Base-by-base conservation (phyloP, 352 stramenopile species). In the Phytopythium kandeliae region DNA sequence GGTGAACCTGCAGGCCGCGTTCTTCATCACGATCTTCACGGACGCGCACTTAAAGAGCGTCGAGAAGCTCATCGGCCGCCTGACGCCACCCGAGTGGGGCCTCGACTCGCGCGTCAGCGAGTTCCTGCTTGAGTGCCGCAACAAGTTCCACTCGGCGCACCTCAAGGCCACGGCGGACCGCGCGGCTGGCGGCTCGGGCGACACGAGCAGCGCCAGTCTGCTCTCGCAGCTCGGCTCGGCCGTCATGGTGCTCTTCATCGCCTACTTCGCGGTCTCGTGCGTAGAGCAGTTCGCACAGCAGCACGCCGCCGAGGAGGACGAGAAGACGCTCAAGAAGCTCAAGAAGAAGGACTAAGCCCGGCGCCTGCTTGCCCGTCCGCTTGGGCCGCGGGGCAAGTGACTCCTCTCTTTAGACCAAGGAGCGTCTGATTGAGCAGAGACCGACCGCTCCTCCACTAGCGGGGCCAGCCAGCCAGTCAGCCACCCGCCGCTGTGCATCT, bases 1-100 rank as follows among this genome's bases (percentile, higher is more conserved):
- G 64, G 88, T 95, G 37, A 95, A 92, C 57, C 65, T 95, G 55
- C 88, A 96, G 65, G 75, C 84, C 26, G 85, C 84, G 46, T 94
- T 95, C 63, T 95, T 94, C 72, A 93, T 96, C 67, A 93, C 86
- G 43, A 93, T 96, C 60, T 95, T 95, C 63, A 92, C 82, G 50
- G 85, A 94, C 56, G 68, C 69, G 45, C 72, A 93, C 58, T 74
- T 95, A 56, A 86, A 81, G 62, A 71, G 86, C 51, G 73, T 96
- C 15, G 81, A 92, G 52, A 69, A 83, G n/a, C 80, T 94, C 33
- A 93, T 96, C 52, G 86, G 74, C 51, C 65, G 60, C 16, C 64
- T 93, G 42, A 86, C 80, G 17, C 85, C 86, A 2, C 65, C 78
- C 17, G 58, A 73, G 24, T 95, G 80, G 80, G 74, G 73, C 19